phyloP scores from a whole-genome alignment of 2,329 filamentous ascomycete genomes.

The Monosporascus sp. region DNA sequence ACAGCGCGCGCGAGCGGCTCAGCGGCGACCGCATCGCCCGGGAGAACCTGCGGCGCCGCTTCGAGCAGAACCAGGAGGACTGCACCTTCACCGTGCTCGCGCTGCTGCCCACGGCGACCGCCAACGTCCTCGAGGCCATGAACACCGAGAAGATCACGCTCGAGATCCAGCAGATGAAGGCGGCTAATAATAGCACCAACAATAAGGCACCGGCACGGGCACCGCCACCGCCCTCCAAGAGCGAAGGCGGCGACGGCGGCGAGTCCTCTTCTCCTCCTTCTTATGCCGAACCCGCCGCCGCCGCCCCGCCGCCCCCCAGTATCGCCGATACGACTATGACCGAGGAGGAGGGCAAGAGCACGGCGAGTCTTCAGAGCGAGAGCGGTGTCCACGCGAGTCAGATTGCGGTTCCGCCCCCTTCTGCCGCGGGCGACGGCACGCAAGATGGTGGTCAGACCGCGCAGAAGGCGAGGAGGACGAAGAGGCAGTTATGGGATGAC shows the following conservation, averaged over 20 bases:
- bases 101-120: conserved; percentile 83
- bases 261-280: not conserved
- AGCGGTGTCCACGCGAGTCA: conserved; percentile 82
- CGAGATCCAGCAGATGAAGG: conserved; percentile 91
- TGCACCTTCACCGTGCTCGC: conserved; percentile 98
- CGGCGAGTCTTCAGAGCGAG: conserved; percentile 72
- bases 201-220: conserved; percentile 52
- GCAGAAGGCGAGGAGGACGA: conserved; percentile 65
- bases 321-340: conserved; percentile 67
- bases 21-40: conserved; percentile 91
- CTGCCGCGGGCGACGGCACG: conserved; percentile 34
- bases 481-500: conserved; percentile 95
- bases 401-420: conserved; percentile 51
- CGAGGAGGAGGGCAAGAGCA: conserved; percentile 78
- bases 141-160: conserved; percentile 90
- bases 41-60: conserved; percentile 92
- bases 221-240: conserved; percentile 34
- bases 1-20: conserved; percentile 92
- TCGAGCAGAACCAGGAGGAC: conserved; percentile 98
- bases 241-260: conserved; percentile 33
- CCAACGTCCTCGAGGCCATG: conserved; percentile 81
- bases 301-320: conserved; percentile 45
- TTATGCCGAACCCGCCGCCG: conserved; percentile 26
- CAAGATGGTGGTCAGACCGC: conserved; percentile 36
- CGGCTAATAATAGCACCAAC: conserved; percentile 58